Evolutionary conservation across 2,329 filamentous ascomycete genomes (phyloP), one percentile per base, ranked within the genome.

Genomic region (Pyrenophora tritici-repentis): DNA sequence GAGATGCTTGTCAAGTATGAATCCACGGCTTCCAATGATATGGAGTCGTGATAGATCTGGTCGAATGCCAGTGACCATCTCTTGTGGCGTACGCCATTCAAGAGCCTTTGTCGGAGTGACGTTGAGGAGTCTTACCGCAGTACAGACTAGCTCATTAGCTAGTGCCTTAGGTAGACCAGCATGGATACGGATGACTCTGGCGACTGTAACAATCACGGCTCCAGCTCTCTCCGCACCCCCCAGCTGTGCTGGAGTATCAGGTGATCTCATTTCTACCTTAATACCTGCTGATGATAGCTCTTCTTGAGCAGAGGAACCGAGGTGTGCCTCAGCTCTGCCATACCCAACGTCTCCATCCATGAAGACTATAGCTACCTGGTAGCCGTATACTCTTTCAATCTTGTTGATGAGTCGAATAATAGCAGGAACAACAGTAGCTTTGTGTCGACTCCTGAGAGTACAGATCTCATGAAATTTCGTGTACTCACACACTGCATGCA

Each of bases 111-210:
- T 45, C 2, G 55, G 55, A 1, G 55, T 58, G 1, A 53, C 17
- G 39, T 60, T 60, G 40, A 47, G 34, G 6, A 56, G 31, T 31
- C 55, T 56, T n/a, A 6, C 42, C 12, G 51, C 55, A 18, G 51
- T 47, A 16, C 33, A 34, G 9, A 49, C 16, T 3, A 42, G 31
- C 44, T 59, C 46, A 13, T 47, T 52, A 17, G 36, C 50, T 20
- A 57, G 34, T 6, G 10, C 3, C 34, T 47, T 37, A 10, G 46
- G 56, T 12, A 59, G 46, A 52, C 29, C 7, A 55, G 38, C 24
- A 32, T 41, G 22, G 38, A 41, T 41, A 8, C 24, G 24, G 17
- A 41, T 1, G 57, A 20, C 18, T 20, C 2, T 20, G 5, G 18
- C 5, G 5, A 20, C 18, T 20, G 5, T 20, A 20, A 5, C 36